Evolutionary conservation across 2,329 filamentous ascomycete genomes (phyloP).

Genomic region (Pyricularia grisea): DNA sequence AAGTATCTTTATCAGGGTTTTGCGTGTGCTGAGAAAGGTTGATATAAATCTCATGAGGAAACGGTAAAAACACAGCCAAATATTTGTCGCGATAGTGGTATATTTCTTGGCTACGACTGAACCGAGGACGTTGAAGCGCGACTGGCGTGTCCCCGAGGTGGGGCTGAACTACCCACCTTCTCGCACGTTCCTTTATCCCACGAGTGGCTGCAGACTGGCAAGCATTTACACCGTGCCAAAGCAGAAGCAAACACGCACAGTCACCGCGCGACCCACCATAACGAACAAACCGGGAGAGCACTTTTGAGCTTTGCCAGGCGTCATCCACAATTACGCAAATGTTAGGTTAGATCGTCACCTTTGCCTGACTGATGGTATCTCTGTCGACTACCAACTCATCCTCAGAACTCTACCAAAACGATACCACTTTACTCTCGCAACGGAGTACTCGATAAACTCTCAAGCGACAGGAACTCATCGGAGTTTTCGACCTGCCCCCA

Average conservation of each 20-base stretch:
- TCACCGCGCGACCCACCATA: constrained; percentile 3
- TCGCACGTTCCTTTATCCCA: not conserved
- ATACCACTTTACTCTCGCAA: not conserved
- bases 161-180: not conserved
- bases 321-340: constrained; percentile 6
- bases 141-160: not conserved
- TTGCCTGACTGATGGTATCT: not conserved
- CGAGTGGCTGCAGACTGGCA: not conserved
- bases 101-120: not conserved
- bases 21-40: no score
- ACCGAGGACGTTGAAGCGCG: not conserved
- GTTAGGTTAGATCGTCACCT: constrained; percentile 1
- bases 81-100: not conserved
- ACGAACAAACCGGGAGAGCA: constrained; percentile 2
- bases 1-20: no score
- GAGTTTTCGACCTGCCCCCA: not conserved
- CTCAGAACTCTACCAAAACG: not conserved
- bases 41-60: no score
- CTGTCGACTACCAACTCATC: not conserved
- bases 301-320: constrained; percentile 2
- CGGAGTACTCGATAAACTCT: not conserved
- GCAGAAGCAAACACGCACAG: constrained; percentile 1
- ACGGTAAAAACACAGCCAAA: no score
- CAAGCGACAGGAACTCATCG: not conserved
- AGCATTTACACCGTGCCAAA: not conserved